Evolutionary conservation across 1,139 yeast genomes (phyloP), one percentile per base, ranked within the genome.

Genomic region (Magnusiomyces sp.): DNA sequence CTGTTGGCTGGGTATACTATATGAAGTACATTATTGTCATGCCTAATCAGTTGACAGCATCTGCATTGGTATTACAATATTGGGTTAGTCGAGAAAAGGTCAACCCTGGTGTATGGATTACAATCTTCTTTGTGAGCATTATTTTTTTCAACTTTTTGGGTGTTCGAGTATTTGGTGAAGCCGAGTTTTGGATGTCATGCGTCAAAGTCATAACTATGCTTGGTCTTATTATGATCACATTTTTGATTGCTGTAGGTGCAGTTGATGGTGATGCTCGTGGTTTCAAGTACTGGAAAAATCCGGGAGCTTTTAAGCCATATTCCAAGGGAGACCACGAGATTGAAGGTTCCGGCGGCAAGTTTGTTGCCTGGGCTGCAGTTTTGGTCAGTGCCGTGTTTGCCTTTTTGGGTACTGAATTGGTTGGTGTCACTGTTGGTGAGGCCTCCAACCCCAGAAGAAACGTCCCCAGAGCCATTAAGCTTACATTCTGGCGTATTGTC

Each of bases 391-490:
- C 57, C 19, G 57, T 54, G 7, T 54, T 54, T 62, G 82, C 92
- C 0, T 85, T 81, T 59, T 76, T 81, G 51, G 95, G 95, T 0
- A 81, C 89, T 1, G 95, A 85, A 58, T 79, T 83, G 56, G 90
- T 86, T 34, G 81, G 85, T 55, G 80, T 86, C 52, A 59, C 71
- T 1, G 92, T 95, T 2, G 92, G 90, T 53, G 95, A 87, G 65
- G 82, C 88, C 2, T 70, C 74, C 34, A 76, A 84, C 60, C 96
- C 96, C 23, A 75, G 95, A 53, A 77, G 77, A 57, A 80, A 79
- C n/a, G 70, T 88, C 65, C 92, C 92, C 20, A 74, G 72, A 43
- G 95, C 95, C 2, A 86, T 80, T 69, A 83, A 80, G 62, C 84
- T 84, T 41, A 92, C 87, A 11, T 79, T 85, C 53, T 77, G 77